A percentile compares a stretch with the other conserved stretches of the same genome.
Conservation (phyloP, 495 filamentous ascomycete species). For the Penicillium arizonense region DNA sequence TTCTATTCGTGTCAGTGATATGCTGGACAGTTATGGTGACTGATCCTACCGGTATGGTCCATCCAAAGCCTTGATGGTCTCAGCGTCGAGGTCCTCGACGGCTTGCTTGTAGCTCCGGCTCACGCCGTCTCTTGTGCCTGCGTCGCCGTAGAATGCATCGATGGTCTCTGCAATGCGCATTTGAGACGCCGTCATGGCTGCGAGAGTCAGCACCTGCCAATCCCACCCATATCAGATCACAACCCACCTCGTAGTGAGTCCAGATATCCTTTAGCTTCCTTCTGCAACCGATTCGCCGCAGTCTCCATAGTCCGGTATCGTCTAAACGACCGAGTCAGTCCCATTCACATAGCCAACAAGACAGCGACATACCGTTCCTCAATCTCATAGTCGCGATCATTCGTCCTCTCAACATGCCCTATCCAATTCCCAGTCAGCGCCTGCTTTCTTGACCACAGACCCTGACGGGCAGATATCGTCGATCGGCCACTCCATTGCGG, state of each 20-base stretch:
- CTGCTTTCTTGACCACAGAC: background rate
- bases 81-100: constrained; percentile 93
- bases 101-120: constrained; percentile 96
- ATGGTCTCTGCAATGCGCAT: constrained; percentile 99
- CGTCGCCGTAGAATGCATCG: constrained; percentile 97
- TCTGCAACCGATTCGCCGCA: constrained; percentile 85
- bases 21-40: background rate
- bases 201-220: background rate
- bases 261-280: constrained; percentile 95
- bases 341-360: background rate
- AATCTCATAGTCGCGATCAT: constrained; percentile 97
- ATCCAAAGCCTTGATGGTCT: constrained; percentile 97
- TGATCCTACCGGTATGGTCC: constrained; percentile 79
- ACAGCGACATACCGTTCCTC: constrained; percentile 71
- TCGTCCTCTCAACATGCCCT: constrained; percentile 97
- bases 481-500: constrained; percentile 20
- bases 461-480: background rate
- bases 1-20: constrained; percentile 45
- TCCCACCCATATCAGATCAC: background rate
- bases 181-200: constrained; percentile 98
- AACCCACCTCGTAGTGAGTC: constrained; percentile 81
- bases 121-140: constrained; percentile 90
- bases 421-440: constrained; percentile 2
- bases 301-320: constrained; percentile 97
- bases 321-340: constrained; percentile 37